phyloP scores from a whole-genome alignment of 2,329 filamentous ascomycete genomes.

The Sodiomyces alkalinus region DNA sequence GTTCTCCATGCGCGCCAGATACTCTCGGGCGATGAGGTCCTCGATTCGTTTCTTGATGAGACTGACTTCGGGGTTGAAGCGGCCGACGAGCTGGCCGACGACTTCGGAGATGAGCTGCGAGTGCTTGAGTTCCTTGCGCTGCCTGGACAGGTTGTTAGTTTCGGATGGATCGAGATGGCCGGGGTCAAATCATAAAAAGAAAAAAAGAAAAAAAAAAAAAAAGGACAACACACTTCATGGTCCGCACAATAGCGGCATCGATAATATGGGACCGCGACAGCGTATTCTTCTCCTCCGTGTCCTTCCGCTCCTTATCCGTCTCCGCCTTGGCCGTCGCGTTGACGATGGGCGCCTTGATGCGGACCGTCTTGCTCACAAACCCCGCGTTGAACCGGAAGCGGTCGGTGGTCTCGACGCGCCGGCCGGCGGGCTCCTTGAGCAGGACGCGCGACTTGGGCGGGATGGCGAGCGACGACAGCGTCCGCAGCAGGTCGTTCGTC shows the following conservation, averaged over 20 bases:
- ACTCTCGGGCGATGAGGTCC: constrained; percentile 61
- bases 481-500: constrained; percentile 54
- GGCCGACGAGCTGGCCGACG: constrained; percentile 48
- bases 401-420: constrained; percentile 62
- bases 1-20: constrained; percentile 60
- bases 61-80: constrained; percentile 61
- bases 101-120: constrained; percentile 57
- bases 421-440: constrained; percentile 64
- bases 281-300: constrained; percentile 63
- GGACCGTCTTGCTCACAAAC: constrained; percentile 70
- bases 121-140: constrained; percentile 58
- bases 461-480: constrained; percentile 68
- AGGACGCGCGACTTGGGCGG: constrained; percentile 72
- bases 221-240: constrained; percentile 58
- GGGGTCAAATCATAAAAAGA: neutral
- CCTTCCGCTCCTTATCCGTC: constrained; percentile 49
- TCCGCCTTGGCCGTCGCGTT: constrained; percentile 74
- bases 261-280: constrained; percentile 56
- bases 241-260: constrained; percentile 63
- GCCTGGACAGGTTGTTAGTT: constrained; percentile 31
- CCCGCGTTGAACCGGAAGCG: constrained; percentile 68
- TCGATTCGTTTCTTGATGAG: constrained; percentile 76
- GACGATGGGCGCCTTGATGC: constrained; percentile 81
- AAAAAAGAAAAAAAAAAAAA: neutral
- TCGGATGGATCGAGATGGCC: too few relatives aligned